phyloP scores from a whole-genome alignment of 2,329 filamentous ascomycete genomes.

The Diaporthe sp. region DNA sequence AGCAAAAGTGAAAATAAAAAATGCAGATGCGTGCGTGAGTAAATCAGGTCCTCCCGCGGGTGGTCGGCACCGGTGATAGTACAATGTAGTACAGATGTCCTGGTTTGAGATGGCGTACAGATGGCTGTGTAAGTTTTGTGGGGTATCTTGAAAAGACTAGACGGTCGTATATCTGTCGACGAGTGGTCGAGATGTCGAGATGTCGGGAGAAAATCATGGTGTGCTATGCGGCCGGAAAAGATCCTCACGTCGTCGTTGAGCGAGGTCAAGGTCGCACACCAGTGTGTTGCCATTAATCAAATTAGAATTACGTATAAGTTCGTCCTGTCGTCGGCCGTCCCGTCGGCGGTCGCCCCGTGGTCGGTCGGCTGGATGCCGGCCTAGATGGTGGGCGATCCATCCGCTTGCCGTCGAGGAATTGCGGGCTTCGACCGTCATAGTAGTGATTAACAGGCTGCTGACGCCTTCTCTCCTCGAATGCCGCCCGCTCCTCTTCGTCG shows the following conservation, averaged over 20 bases:
- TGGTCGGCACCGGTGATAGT: neutral
- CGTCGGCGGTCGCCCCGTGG: constrained; percentile 20
- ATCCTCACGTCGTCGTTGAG: neutral
- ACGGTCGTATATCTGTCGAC: constrained; percentile 18
- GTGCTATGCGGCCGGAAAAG: constrained; percentile 1
- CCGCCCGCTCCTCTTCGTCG: constrained; percentile 73
- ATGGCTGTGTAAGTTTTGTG: neutral
- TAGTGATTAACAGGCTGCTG: constrained; percentile 62
- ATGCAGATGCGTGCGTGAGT: neutral
- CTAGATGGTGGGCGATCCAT: constrained; percentile 46
- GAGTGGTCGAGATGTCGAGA: constrained; percentile 6
- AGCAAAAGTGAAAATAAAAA: neutral
- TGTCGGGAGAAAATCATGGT: constrained; percentile 9
- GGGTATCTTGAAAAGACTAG: constrained; percentile 29
- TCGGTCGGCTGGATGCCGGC: constrained; percentile 9
- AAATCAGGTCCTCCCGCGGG: neutral
- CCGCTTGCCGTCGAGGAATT: constrained; percentile 70
- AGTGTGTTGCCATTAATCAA: constrained; percentile 14
- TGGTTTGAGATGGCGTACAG: constrained; percentile 3
- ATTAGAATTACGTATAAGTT: constrained; percentile 25
- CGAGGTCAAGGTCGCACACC: neutral
- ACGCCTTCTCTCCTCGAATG: constrained; percentile 69
- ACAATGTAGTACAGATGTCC: neutral
- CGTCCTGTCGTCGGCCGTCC: constrained; percentile 21
- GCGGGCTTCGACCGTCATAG: constrained; percentile 64